phyloP scores from a whole-genome alignment of 73 alveolate genomes.

The Urostyla sp. region DNA sequence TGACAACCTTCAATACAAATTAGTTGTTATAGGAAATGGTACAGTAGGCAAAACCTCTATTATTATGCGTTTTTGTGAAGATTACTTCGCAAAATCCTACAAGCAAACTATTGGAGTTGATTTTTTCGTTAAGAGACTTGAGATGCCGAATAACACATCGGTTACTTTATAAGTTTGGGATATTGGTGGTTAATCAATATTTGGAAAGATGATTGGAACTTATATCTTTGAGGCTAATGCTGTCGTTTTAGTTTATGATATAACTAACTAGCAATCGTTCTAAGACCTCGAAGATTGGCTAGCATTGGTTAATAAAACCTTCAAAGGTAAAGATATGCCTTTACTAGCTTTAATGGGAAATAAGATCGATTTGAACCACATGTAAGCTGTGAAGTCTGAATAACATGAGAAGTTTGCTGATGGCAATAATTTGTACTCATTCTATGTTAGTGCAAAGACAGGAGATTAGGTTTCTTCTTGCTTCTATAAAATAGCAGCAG shows the following conservation, averaged over 20 bases:
- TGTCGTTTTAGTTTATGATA: constrained; percentile 80
- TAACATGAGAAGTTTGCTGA: constrained; percentile 67
- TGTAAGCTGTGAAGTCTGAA: constrained; percentile 76
- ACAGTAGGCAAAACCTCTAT: constrained; percentile 89
- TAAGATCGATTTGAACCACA: constrained; percentile 79
- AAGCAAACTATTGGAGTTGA: constrained; percentile 89
- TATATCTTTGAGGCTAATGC: constrained; percentile 86
- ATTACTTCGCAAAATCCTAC: constrained; percentile 81
- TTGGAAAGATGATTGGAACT: constrained; percentile 82
- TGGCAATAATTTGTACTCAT: constrained; percentile 45
- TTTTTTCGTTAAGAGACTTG: constrained; percentile 82
- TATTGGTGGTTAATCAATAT: constrained; percentile 83
- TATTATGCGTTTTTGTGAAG: constrained; percentile 84
- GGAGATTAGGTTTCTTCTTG: constrained; percentile 84
- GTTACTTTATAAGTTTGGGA: constrained; percentile 86
- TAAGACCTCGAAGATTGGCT: constrained; percentile 83
- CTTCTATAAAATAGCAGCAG: constrained; percentile 87
- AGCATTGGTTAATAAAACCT: constrained; percentile 74
- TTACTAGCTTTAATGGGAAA: constrained; percentile 77
- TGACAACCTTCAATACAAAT: constrained; percentile 77
- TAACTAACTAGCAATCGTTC: constrained; percentile 79
- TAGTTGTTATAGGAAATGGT: constrained; percentile 81
- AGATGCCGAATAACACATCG: constrained; percentile 72
- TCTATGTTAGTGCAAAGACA: constrained; percentile 80
- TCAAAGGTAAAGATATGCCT: constrained; percentile 77